These are phyloP conservation scores for Neurospora terricola DNA, from an alignment of 495 filamentous ascomycete genomes.

Conservation along the genomic window DNA sequence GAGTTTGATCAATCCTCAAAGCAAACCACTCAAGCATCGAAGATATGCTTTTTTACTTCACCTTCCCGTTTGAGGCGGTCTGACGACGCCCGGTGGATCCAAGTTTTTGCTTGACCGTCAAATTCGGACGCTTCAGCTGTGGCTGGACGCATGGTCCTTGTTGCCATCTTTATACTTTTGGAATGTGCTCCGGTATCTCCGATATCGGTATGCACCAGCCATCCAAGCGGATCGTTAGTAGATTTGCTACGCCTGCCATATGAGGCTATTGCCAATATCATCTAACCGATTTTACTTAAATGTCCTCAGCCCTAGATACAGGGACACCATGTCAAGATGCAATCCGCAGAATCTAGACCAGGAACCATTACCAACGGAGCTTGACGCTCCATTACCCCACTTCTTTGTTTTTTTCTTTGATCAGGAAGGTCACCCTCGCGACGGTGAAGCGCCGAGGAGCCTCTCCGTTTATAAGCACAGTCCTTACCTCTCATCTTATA, in stretches of 20 bases:
- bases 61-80: neutral
- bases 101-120: neutral
- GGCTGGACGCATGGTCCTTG: neutral
- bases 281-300: neutral
- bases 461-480: neutral
- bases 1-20: neutral
- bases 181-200: neutral
- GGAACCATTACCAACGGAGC: neutral
- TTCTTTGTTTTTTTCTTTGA: neutral
- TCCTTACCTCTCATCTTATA: neutral
- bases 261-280: neutral
- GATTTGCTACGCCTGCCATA: neutral
- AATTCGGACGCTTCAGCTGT: neutral
- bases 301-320: neutral
- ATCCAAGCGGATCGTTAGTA: neutral
- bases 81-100: neutral
- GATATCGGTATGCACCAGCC: neutral
- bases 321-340: neutral
- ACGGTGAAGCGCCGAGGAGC: neutral
- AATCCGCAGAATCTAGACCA: neutral
- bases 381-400: neutral
- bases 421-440: neutral
- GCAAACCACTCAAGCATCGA: neutral
- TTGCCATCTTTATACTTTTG: neutral
- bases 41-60: neutral